Conservation (phyloP, 345 rosid genomes). For the Ailanthus altissimus region DNA sequence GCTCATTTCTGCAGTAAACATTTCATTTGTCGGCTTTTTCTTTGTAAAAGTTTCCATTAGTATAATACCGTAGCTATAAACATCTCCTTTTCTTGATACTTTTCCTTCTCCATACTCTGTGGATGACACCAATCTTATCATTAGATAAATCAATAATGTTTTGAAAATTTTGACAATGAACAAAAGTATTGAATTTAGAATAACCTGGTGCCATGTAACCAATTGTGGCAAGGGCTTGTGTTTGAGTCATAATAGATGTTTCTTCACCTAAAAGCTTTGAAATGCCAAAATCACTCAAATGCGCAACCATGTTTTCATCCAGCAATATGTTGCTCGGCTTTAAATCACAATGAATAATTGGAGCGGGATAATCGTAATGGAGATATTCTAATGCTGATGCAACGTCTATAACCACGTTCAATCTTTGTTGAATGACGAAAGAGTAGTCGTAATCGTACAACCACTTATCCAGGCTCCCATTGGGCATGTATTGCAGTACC, state of each 20-base stretch:
- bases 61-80: conserved; percentile 22
- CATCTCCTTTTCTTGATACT: conserved; percentile 18
- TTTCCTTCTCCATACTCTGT: conserved; percentile 11
- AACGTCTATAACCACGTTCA: conserved; percentile 5
- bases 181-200: neutral
- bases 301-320: conserved; percentile 8
- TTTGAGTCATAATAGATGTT: neutral
- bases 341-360: conserved; percentile 7
- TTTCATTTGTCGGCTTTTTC: conserved; percentile 16
- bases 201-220: conserved; percentile 22
- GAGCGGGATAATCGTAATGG: neutral
- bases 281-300: conserved; percentile 15
- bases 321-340: conserved; percentile 6
- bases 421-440: neutral
- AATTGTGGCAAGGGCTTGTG: conserved; percentile 1
- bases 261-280: conserved; percentile 7
- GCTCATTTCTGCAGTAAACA: conserved; percentile 7
- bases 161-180: neutral
- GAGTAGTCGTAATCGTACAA: neutral
- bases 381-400: conserved; percentile 13
- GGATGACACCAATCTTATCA: neutral
- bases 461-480: conserved; percentile 11
- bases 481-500: conserved; percentile 7
- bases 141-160: neutral
- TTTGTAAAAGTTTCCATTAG: conserved; percentile 26